Base-by-base conservation (phyloP, 345 rosid genomes). In the Theobroma cacao region DNA sequence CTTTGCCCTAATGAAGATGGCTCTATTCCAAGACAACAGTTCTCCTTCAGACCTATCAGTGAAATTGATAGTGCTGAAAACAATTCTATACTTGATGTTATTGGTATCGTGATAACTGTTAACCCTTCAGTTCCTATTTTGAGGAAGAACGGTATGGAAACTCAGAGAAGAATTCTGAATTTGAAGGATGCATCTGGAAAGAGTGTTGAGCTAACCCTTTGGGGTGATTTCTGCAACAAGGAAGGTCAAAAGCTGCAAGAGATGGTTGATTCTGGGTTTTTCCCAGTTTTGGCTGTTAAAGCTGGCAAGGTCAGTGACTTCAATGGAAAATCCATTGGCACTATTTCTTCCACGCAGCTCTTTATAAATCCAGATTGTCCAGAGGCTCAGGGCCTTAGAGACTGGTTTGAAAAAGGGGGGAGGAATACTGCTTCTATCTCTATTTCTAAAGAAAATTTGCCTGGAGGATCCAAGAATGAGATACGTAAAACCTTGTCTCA, bases 111-210 rank as follows among this genome's bases (percentile, higher is more conserved):
- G 80, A 85, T 82, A 81, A 87, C 91, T 68, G 92, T 93, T 72
- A 91, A 91, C 75, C 96, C 96, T 58, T 88, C 96, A 1, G 91
- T 94, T 73, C 89, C 98, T 53, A 90, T 91, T 76, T 67, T 90
- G 87, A 93, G 95, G 82, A 95, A 95, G 89, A 95, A 95, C 78
- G 98, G 98, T 30, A 88, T 91, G 97, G 98, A 95, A 90, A 95
- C 98, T 56, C 98, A 93, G 86, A 88, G 95, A 90, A 87, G 94
- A 81, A 78, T 80, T 85, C 80, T 95, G 82, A 90, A 86, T 85
- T 82, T 95, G 71, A 95, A 91, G 88, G 98, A 93, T 87, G 87
- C 86, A 77, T 89, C 98, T 24, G 97, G 91, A 24, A 89, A 86
- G 86, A 89, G 88, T n/a, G 86, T 90, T 20, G 97, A 91, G 87